Base-by-base conservation (phyloP, 495 filamentous ascomycete genomes). In the Daldinia caldariorum region DNA sequence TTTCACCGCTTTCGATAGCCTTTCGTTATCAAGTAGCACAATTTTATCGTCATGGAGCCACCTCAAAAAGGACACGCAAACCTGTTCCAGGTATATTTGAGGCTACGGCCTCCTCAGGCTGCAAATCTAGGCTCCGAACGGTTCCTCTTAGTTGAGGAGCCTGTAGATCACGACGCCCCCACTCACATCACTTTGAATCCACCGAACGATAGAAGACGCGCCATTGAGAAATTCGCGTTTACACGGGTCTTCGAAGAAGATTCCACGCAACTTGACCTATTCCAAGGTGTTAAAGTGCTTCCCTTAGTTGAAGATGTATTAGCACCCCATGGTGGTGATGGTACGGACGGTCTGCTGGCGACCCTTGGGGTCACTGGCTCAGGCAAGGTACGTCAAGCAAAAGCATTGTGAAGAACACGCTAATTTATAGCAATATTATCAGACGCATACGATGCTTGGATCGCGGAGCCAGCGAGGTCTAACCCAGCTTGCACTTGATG, bases 371-470 rank as follows among this genome's bases (percentile, higher is more conserved):
- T 98, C 34, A 97, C 95, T 6, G 96, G 95, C 16, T 96, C 92
- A 67, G 95, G 95, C 74, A 99, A 99, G 89, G 94, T 97, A 70
- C 79, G 31, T 50, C 29, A 51, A 22, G 3, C 20, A 41, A 50
- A 6, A 18, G 4, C 20, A 31, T 22, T 12, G 8, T 9, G 43
- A 13, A 37, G 31, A 0, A 62, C 26, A 8, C 18, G 14, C 18
- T 20, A 31, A 49, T 54, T 73, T 47, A 73, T 37, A 16, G 22
- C 14, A 9, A 22, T 6, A 14, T 9, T 3, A n/a, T 29, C 72
- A 98, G 94, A 94, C 91, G 69, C 93, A 99, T 76, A 99, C 95
- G n/a, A 97, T 98, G 71, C 86, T 99, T 10, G 95, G 95, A 57
- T 94, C 92, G 16, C 90, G 89, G 69, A 87, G 86, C 13, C 91